Conservation (phyloP, 352 stramenopile species). For the Globisporangium abappressorium region DNA sequence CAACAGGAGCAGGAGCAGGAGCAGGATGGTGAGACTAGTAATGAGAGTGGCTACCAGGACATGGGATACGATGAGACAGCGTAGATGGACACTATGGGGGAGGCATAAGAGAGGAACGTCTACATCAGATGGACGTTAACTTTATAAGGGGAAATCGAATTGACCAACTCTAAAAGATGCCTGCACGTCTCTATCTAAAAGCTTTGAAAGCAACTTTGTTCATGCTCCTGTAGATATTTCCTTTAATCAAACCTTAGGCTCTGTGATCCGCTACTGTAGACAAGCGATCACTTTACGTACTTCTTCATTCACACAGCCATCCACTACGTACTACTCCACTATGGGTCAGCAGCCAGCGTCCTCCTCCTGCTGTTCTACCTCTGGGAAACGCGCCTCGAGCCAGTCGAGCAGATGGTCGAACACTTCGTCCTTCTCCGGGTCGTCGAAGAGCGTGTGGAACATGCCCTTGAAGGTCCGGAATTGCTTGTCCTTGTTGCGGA, state of each 20-base stretch:
- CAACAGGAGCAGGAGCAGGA: neutral
- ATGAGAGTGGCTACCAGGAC: neutral
- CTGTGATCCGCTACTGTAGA: too few relatives aligned
- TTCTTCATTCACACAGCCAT: too few relatives aligned
- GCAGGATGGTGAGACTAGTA: neutral
- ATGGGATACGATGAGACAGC: neutral
- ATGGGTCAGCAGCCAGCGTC: neutral
- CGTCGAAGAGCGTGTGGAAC: conserved; percentile 58
- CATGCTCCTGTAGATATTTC: too few relatives aligned
- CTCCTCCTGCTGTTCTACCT: neutral
- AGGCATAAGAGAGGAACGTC: neutral
- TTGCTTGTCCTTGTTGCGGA: conserved; percentile 45
- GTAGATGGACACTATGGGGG: neutral
- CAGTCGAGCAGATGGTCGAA: conserved; percentile 10
- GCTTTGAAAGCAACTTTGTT: too few relatives aligned
- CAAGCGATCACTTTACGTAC: too few relatives aligned
- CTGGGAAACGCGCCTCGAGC: neutral
- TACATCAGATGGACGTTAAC: neutral
- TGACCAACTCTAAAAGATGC: too few relatives aligned
- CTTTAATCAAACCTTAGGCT: too few relatives aligned
- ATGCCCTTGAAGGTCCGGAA: conserved; percentile 47
- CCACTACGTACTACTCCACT: neutral
- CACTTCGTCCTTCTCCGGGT: conserved; percentile 52
- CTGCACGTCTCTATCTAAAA: too few relatives aligned
- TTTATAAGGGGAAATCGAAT: too few relatives aligned